phyloP scores from a whole-genome alignment of 2,329 filamentous ascomycete species.

The Ascomycota sp. region DNA sequence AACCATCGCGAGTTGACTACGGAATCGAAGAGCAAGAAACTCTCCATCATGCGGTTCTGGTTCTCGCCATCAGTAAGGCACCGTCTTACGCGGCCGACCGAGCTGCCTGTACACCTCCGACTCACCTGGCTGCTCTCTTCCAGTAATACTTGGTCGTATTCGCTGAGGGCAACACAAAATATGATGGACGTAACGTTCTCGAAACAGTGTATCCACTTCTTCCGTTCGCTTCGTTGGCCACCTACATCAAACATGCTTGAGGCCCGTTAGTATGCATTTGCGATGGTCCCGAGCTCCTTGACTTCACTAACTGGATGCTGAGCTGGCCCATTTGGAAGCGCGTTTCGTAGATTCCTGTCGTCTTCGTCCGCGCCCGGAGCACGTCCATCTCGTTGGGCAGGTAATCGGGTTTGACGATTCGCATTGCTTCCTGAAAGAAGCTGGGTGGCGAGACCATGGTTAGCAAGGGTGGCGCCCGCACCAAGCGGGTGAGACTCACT shows the following conservation, averaged over 20 bases:
- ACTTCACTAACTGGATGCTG: constrained; percentile 69
- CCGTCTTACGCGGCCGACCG: background rate
- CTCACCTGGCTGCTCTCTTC: constrained; percentile 91
- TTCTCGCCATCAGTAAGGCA: background rate
- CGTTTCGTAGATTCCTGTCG: constrained; percentile 96
- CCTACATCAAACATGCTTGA: constrained; percentile 96
- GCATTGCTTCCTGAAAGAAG: constrained; percentile 81
- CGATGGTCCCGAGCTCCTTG: background rate
- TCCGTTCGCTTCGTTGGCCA: constrained; percentile 86
- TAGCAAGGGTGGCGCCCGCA: background rate
- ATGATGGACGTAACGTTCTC: constrained; percentile 99
- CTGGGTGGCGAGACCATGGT: constrained; percentile 23
- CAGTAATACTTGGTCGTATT: constrained; percentile 90
- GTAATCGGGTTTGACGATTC: constrained; percentile 69
- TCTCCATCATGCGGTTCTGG: constrained; percentile 99
- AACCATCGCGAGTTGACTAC: constrained; percentile 99
- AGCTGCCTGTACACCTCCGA: background rate
- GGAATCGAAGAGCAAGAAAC: constrained; percentile 83
- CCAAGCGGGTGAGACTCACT: constrained; percentile 35
- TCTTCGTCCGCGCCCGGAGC: constrained; percentile 85
- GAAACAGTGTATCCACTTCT: constrained; percentile 99
- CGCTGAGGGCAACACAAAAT: constrained; percentile 91
- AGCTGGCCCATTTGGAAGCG: constrained; percentile 95
- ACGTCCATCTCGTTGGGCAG: constrained; percentile 89
- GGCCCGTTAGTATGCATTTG: constrained; percentile 4